Conservation (phyloP, 768 basidiomycete genomes). For the Chiua virens region DNA sequence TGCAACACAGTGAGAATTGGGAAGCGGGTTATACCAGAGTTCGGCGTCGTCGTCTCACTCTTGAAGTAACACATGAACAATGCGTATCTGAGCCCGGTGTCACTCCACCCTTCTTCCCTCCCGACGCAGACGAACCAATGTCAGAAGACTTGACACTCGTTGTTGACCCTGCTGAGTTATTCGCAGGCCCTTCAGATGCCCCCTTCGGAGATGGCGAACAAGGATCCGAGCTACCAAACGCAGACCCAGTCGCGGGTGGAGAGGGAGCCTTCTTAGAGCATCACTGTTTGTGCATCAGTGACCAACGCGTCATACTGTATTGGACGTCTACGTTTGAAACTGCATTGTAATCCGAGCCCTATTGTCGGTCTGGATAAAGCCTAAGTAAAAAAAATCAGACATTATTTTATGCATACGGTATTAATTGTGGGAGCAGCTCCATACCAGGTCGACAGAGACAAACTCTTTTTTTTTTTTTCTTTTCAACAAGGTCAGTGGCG, state of each 20-base stretch:
- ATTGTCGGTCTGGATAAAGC: constrained; percentile 22
- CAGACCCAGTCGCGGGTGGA: constrained; percentile 7
- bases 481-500: constrained; percentile 22
- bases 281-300: constrained; percentile 27
- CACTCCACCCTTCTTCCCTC: neutral
- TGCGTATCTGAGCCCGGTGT: neutral
- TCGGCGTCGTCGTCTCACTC: neutral
- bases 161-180: neutral
- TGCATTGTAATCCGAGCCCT: constrained; percentile 20
- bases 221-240: constrained; percentile 6
- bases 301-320: constrained; percentile 31
- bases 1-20: constrained; percentile 19
- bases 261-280: constrained; percentile 22
- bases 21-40: constrained; percentile 13
- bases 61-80: constrained; percentile 3
- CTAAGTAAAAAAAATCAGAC: constrained; percentile 8
- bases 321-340: constrained; percentile 33
- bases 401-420: neutral
- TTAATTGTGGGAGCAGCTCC: neutral
- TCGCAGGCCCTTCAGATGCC: neutral
- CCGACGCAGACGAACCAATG: neutral
- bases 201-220: constrained; percentile 4
- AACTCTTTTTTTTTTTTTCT: constrained; percentile 31
- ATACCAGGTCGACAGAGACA: constrained; percentile 40
- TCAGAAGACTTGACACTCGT: neutral